phyloP scores from a whole-genome alignment of 352 stramenopile genomes.

The Phytophthora chlamydospora region DNA sequence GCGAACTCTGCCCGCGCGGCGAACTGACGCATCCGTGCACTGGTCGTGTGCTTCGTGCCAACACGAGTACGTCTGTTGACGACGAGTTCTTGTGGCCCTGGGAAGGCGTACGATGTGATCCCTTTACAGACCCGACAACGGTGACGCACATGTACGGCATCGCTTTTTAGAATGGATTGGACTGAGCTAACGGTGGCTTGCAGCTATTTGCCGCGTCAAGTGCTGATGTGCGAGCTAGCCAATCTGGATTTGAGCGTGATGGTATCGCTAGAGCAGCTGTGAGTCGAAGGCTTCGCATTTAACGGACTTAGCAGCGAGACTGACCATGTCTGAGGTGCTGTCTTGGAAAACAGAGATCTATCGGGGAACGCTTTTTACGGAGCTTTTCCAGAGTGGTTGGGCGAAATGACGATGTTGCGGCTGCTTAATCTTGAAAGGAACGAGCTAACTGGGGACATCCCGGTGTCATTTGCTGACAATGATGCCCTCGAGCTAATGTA shows the following conservation, averaged over 20 bases:
- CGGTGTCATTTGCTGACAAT: constrained; percentile 58
- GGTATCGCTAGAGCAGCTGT: constrained; percentile 78
- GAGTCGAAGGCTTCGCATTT: constrained; percentile 13
- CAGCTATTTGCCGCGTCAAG: constrained; percentile 62
- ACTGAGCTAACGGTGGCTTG: neutral
- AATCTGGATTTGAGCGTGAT: constrained; percentile 68
- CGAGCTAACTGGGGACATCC: constrained; percentile 47
- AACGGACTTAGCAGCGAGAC: neutral
- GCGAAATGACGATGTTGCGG: constrained; percentile 66
- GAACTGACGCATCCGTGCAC: constrained; percentile 69
- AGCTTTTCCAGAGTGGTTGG: constrained; percentile 63
- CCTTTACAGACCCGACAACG: constrained; percentile 69
- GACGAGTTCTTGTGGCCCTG: constrained; percentile 68
- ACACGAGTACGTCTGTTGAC: constrained; percentile 13
- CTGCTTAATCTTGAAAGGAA: constrained; percentile 66
- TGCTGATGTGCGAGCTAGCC: constrained; percentile 54
- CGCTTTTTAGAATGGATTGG: neutral
- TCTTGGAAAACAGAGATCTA: constrained; percentile 46
- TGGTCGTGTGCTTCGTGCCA: constrained; percentile 52
- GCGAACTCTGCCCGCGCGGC: constrained; percentile 47
- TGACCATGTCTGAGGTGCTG: neutral
- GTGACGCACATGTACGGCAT: constrained; percentile 69
- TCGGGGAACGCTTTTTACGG: constrained; percentile 59
- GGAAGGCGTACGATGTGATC: constrained; percentile 72
- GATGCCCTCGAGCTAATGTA: constrained; percentile 71